Evolutionary conservation across 176 grass and related monocot genomes (phyloP).

Genomic region (Oryza glumipatula): DNA sequence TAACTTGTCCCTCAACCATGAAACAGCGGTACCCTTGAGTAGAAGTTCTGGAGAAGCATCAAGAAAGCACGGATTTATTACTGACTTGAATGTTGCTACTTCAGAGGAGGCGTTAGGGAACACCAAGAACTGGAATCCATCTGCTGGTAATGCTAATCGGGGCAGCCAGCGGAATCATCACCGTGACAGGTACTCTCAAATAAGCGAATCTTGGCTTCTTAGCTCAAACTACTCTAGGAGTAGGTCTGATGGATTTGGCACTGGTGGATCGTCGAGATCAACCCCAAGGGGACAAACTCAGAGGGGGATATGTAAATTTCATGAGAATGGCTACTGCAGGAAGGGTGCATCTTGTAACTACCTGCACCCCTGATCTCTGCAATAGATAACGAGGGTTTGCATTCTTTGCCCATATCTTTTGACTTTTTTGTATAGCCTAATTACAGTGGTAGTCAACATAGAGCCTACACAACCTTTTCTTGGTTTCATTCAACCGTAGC

Average conservation of each 20-base stretch:
- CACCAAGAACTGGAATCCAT: conserved; percentile 45
- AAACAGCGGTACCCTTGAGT: conserved; percentile 18
- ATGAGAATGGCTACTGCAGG: conserved; percentile 72
- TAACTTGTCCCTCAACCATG: conserved; percentile 29
- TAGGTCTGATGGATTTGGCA: conserved; percentile 53
- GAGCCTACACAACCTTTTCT: conserved; percentile 43
- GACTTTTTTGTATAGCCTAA: conserved; percentile 68
- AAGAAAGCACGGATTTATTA: conserved; percentile 47
- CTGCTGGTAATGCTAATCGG: conserved; percentile 42
- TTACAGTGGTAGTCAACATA: conserved; percentile 54
- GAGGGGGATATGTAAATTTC: conserved; percentile 76
- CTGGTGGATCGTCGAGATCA: conserved; percentile 53
- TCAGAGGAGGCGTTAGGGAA: conserved; percentile 45
- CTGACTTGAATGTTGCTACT: conserved; percentile 44
- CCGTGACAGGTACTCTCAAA: conserved; percentile 43
- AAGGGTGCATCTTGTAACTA: conserved; percentile 92
- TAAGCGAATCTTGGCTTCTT: conserved; percentile 56
- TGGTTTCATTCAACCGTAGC: conserved; percentile 43
- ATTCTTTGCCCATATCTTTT: conserved; percentile 47
- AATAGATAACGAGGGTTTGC: conserved; percentile 40
- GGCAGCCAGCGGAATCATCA: conserved; percentile 45
- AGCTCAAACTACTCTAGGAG: conserved; percentile 51
- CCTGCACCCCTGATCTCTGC: conserved; percentile 58
- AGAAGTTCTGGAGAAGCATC: conserved; percentile 30
- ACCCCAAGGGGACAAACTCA: conserved; percentile 50